A percentile compares a stretch with the other conserved stretches of the same genome.
These are phyloP conservation scores for Annulohypoxylon nitens DNA, from an alignment of 495 filamentous ascomycete species.

Conservation along the genomic window DNA sequence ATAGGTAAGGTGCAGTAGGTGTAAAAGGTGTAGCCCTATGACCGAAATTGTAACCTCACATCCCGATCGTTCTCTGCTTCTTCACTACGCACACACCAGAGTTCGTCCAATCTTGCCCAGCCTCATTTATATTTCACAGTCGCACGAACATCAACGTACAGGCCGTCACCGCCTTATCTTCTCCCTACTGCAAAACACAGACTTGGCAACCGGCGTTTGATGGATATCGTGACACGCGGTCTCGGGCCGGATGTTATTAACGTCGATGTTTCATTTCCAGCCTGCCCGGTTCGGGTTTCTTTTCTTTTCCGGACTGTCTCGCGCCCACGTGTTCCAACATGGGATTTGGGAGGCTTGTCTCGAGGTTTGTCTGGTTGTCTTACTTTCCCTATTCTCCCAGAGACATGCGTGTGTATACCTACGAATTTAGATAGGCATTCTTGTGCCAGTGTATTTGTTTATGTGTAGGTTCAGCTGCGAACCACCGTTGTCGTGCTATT, in stretches of 20 bases:
- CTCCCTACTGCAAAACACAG: not conserved
- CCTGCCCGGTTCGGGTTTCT: constrained; percentile 14
- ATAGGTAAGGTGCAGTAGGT: not conserved
- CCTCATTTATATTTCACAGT: not conserved
- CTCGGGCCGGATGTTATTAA: not conserved
- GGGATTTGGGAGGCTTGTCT: not conserved
- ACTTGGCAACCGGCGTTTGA: not conserved
- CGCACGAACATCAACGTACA: not conserved
- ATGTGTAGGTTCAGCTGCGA: constrained; percentile 5
- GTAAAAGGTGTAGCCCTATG: not conserved
- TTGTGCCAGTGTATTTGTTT: not conserved
- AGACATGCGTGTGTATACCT: not conserved
- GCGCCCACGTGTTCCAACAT: not conserved
- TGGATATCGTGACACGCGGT: not conserved
- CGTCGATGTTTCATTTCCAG: not conserved
- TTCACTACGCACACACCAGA: not conserved
- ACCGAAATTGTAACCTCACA: not conserved
- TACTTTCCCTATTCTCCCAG: constrained; percentile 3
- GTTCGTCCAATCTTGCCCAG: not conserved
- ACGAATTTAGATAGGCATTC: not conserved
- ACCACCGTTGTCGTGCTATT: constrained; percentile 2
- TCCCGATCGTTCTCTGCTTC: not conserved
- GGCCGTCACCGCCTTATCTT: not conserved
- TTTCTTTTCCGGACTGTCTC: not conserved
- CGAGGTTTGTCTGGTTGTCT: not conserved